These are phyloP conservation scores for Emmonsia crescens DNA, from an alignment of 2,329 filamentous ascomycete genomes.

Conservation along the genomic window DNA sequence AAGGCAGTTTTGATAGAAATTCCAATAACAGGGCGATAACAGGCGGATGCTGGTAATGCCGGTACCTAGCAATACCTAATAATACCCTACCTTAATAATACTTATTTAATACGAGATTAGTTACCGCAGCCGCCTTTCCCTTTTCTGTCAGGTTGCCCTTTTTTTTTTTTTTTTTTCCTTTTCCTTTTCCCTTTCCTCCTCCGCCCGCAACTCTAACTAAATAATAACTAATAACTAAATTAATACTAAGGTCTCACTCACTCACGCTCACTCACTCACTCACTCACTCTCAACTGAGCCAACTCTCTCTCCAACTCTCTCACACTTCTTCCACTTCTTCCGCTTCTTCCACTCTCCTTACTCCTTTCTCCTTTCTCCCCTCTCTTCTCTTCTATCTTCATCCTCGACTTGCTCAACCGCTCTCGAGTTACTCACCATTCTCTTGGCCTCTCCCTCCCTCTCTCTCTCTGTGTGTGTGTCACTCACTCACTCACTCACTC, in stretches of 20 bases:
- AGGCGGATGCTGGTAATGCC: background rate
- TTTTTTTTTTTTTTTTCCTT: background rate
- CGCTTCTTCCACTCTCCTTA: too few species aligned
- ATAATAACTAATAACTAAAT: too few species aligned
- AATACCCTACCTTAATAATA: too few species aligned
- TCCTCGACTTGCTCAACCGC: conserved; percentile 15
- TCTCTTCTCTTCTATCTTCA: conserved; percentile 16
- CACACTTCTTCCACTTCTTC: too few species aligned
- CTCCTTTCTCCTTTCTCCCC: conserved; percentile 17
- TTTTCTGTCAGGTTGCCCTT: background rate
- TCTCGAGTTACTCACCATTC: conserved; percentile 1
- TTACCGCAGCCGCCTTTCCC: conserved; percentile 1
- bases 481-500: too few species aligned
- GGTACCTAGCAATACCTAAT: too few species aligned
- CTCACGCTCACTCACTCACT: conserved; percentile 8
- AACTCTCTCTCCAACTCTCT: conserved; percentile 16
- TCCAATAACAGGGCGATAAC: too few species aligned
- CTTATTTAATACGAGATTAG: too few species aligned
- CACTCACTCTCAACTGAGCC: too few species aligned
- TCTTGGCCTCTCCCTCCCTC: background rate
- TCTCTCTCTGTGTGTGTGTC: too few species aligned
- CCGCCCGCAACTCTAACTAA: too few species aligned
- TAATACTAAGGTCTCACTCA: background rate
- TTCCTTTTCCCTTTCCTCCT: background rate
- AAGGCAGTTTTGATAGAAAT: too few species aligned